Evolutionary conservation across 768 basidiomycete genomes (phyloP), one percentile per base, ranked within the genome.

Genomic region (Neoboletus magnificus): DNA sequence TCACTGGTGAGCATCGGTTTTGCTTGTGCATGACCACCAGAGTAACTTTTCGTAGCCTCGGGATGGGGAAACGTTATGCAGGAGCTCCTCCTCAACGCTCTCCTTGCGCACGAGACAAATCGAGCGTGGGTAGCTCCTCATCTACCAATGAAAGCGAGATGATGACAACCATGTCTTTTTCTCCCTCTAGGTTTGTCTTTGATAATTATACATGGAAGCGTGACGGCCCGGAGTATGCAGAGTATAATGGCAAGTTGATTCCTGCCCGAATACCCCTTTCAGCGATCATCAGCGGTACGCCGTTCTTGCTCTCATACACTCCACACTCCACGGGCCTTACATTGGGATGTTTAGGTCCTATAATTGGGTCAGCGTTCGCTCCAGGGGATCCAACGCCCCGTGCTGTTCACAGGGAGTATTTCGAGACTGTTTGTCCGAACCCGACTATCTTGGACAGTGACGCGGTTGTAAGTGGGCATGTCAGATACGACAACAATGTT

Each of bases 61-160:
- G 85, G 85, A 4, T 86, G 82, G 82, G 84, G 84, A 3, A 87
- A 87, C 51, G 75, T 68, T 10, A 72, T 85, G 74, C 82, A 86
- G 56, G 84, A 85, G 55, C 75, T 82, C 54, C 50, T 85, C 4
- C 60, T 85, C 45, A 77, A 80, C 46, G 74, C 81, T 0, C 71
- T 80, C 42, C 66, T 87, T 3, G 79, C 83, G 0, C 73, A 78
- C 46, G 63, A 70, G 2, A 65, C 81, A 0, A 75, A 76, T 30
- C 68, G 83, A 59, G 72, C 80, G 80, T 86, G 65, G 54, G 83
- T 73, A 9, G 0, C 9, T 13, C n/a, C 20, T 27, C 23, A 18
- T 16, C 23, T 9, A 16, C 11, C 2, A 2, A 5, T 16, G 11
- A 9, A 30, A 22, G 48, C 41, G 5, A 1, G 18, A 5, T 23